Evolutionary conservation across 1,284 basidiomycete species (phyloP), one percentile per base, ranked within the genome.

Genomic region (Termitomyces sp.): DNA sequence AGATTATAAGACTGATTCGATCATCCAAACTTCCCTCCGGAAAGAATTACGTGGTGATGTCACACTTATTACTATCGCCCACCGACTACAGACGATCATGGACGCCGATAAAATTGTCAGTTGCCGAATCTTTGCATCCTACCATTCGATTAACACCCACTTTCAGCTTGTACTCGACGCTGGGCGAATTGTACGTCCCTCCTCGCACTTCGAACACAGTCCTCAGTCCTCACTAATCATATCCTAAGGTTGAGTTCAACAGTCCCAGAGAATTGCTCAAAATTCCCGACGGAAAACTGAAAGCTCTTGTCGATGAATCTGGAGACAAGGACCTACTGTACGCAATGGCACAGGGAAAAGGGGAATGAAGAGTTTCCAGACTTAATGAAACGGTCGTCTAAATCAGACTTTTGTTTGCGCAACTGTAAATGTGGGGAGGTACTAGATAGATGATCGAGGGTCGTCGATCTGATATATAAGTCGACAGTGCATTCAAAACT

Each of bases 71-170:
- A 86, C 82, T 11, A 72, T 87, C 45, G 86, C 86, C 1, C 85
- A 87, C 65, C 78, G 85, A 33, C 67, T 88, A 10, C 83, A 84
- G 60, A 87, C 84, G 1, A 82, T 87, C 58, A 84, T 85, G 73
- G 84, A 86, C 56, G 76, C 80, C 0, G 80, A 83, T 58, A 82
- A 78, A 60, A 72, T 72, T 57, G 69, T 71, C 49, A 53, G 64
- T 64, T 10, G 11, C 14, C 5, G 5, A 16, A 13, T 34, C 41
- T 9, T 3, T 37, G n/a, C 11, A 9, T 26, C 24, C 16, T 37
- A 7, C 1, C 16, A 35, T 26, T 7, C 7, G 8, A 35, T 31
- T 5, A 38, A 21, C 18, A 49, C 26, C 16, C 26, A 9, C 38
- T 49, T 51, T 24, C 41, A 74, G 68, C 72, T 73, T 63, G 68